These are phyloP conservation scores for Boletales sp. DNA, from an alignment of 768 basidiomycete species.

Conservation along the genomic window DNA sequence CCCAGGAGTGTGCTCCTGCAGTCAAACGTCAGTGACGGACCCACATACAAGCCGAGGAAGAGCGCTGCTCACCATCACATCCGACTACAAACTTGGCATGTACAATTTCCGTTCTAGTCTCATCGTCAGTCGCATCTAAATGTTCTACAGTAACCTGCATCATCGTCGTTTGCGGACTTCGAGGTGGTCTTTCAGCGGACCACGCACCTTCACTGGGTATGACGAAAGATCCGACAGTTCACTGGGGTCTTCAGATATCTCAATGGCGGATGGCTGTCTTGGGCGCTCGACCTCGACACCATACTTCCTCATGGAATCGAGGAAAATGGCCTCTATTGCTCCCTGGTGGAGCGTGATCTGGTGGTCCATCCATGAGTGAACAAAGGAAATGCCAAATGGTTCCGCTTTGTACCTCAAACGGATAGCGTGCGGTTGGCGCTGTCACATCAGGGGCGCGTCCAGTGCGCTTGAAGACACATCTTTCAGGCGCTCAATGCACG, in stretches of 20 bases:
- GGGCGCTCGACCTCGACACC: constrained; percentile 37
- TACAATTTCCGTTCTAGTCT: constrained; percentile 29
- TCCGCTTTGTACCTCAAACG: constrained; percentile 54
- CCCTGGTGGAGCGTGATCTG: constrained; percentile 39
- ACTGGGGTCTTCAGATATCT: constrained; percentile 34
- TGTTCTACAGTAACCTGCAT: constrained; percentile 23
- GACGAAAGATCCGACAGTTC: constrained; percentile 32
- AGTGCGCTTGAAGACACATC: constrained; percentile 42
- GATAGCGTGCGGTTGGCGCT: constrained; percentile 61
- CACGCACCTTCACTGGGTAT: constrained; percentile 30
- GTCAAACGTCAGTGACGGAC: background rate
- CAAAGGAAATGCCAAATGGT: background rate
- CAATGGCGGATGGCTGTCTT: constrained; percentile 28
- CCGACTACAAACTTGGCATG: constrained; percentile 36
- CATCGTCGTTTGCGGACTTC: background rate
- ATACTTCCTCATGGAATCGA: constrained; percentile 35
- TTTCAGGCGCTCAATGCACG: no score
- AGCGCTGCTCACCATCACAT: constrained; percentile 27
- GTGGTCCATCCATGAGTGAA: background rate
- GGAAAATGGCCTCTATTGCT: constrained; percentile 40
- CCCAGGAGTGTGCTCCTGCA: constrained; percentile 45
- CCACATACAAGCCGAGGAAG: background rate
- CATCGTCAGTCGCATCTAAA: constrained; percentile 26
- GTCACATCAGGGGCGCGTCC: constrained; percentile 61
- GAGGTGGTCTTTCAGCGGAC: background rate